Percentiles rank a stretch among this genome's conserved stretches.
Evolutionary conservation across 768 basidiomycete species (phyloP).

Genomic region (Lentinula detonsa): DNA sequence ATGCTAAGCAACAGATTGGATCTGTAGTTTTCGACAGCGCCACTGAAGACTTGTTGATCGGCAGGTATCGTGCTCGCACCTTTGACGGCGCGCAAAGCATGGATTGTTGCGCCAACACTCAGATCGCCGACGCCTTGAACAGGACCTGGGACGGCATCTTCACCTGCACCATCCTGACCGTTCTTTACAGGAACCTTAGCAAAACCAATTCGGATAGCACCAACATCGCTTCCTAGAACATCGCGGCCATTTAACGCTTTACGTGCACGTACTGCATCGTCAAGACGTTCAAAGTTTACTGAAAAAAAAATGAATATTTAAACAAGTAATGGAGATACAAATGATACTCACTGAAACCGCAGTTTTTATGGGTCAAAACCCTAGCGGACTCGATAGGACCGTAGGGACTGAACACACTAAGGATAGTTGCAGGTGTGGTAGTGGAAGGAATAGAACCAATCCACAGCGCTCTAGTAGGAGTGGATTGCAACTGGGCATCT

Average conservation of each 20-base stretch:
- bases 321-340: constrained; percentile 6
- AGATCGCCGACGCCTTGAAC: constrained; percentile 82
- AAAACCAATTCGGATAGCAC: constrained; percentile 94
- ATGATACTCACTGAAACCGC: constrained; percentile 70
- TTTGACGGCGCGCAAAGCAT: constrained; percentile 80
- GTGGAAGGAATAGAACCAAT: constrained; percentile 95
- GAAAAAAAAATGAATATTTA: constrained; percentile 8
- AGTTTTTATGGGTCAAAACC: constrained; percentile 96
- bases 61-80: constrained; percentile 91
- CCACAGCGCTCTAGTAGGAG: constrained; percentile 95
- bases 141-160: constrained; percentile 58
- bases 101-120: constrained; percentile 84
- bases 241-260: constrained; percentile 96
- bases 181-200: constrained; percentile 95
- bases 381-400: constrained; percentile 97
- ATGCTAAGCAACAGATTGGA: constrained; percentile 87
- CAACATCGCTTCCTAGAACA: constrained; percentile 93
- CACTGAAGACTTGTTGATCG: constrained; percentile 90
- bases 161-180: constrained; percentile 57
- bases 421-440: constrained; percentile 89
- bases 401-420: constrained; percentile 95
- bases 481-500: constrained; percentile 83
- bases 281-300: constrained; percentile 97
- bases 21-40: constrained; percentile 90
- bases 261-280: constrained; percentile 92